phyloP scores from a whole-genome alignment of 176 grass and related monocot species.

The Typha latifolia region DNA sequence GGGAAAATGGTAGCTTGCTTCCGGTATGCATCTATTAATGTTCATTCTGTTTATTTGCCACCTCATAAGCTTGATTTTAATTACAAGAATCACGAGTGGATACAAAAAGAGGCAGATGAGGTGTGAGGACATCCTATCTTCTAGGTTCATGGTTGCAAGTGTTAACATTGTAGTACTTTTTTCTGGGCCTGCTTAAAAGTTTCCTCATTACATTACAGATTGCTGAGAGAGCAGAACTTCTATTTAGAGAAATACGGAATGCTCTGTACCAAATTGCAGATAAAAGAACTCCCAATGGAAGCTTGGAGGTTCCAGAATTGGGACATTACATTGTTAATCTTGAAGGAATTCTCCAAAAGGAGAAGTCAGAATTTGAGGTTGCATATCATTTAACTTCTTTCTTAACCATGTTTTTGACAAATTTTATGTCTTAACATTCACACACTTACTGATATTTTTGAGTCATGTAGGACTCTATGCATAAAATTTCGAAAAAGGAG shows the following conservation, averaged over 20 bases:
- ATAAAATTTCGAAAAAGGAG: slow-evolving; percentile 76
- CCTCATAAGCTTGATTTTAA: slow-evolving; percentile 82
- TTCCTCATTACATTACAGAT: slow-evolving; percentile 43
- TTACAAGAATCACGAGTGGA: slow-evolving; percentile 76
- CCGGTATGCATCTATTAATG: slow-evolving; percentile 66
- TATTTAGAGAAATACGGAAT: slow-evolving; percentile 62
- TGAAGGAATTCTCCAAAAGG: slow-evolving; percentile 60
- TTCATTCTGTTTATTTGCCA: slow-evolving; percentile 82
- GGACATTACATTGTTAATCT: slow-evolving; percentile 54
- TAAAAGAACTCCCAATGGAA: slow-evolving; percentile 25
- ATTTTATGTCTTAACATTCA: neutral
- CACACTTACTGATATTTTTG: slow-evolving; percentile 7
- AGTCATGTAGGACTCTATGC: slow-evolving; percentile 48
- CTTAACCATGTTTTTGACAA: neutral
- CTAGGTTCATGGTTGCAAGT: neutral
- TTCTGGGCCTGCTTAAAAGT: slow-evolving; percentile 1
- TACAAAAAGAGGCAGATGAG: slow-evolving; percentile 76
- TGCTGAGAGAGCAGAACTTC: slow-evolving; percentile 43
- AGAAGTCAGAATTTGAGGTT: slow-evolving; percentile 75
- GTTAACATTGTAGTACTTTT: neutral
- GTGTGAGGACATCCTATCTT: slow-evolving; percentile 11
- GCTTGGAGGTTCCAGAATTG: slow-evolving; percentile 15
- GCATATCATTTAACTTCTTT: neutral
- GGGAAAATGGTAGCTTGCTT: slow-evolving; percentile 91
- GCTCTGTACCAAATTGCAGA: slow-evolving; percentile 37